Percentiles rank a stretch among this genome's conserved stretches.
phyloP scores from a whole-genome alignment of 257 asterid species.

The Gynochthodes officinalis region DNA sequence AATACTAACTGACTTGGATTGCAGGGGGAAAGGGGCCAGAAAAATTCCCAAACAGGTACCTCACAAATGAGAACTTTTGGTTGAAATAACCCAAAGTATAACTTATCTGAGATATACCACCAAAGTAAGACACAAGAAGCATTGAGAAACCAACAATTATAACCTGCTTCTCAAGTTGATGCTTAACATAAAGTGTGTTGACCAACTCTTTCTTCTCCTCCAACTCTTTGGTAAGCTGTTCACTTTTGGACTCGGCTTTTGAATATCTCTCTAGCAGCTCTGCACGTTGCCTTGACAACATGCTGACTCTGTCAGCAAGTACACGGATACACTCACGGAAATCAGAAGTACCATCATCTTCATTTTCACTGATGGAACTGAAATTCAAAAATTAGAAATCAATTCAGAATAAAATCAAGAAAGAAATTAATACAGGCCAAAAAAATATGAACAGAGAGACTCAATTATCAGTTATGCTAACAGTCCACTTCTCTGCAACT shows the following conservation, averaged over 20 bases:
- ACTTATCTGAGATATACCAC: neutral
- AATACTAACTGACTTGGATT: neutral
- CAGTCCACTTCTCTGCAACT: neutral
- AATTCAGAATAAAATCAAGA: conserved; percentile 16
- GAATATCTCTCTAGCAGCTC: conserved; percentile 71
- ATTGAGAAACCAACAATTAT: neutral
- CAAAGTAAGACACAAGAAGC: neutral
- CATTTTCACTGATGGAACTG: conserved; percentile 64
- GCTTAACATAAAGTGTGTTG: conserved; percentile 70
- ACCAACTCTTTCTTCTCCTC: conserved; percentile 84
- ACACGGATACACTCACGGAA: conserved; percentile 74
- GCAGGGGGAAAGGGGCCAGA: neutral
- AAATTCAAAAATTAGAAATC: conserved; percentile 15
- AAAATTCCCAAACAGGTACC: neutral
- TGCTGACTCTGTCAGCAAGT: conserved; percentile 80
- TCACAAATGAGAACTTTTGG: neutral
- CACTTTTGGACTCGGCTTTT: conserved; percentile 66
- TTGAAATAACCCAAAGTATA: neutral
- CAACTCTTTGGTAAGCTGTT: conserved; percentile 63
- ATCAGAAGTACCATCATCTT: conserved; percentile 70
- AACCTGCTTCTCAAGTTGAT: conserved; percentile 96
- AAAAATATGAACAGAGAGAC: neutral
- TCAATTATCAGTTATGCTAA: neutral
- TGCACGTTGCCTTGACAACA: conserved; percentile 58
- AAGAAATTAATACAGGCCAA: neutral